Base-by-base conservation (phyloP, 176 grass and related monocot genomes). In the Avena insularis region DNA sequence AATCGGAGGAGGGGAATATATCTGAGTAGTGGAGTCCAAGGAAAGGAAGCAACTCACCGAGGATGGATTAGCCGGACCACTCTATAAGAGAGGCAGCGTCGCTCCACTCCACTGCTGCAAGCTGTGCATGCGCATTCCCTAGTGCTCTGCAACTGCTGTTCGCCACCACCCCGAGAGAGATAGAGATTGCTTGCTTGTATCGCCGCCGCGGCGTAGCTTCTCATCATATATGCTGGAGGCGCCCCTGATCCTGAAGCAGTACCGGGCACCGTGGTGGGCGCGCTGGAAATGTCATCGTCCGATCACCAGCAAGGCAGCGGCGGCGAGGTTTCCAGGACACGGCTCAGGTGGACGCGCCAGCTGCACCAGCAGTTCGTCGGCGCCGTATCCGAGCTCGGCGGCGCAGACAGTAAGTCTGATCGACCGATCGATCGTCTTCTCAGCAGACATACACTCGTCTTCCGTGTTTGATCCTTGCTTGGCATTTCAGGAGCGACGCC, bases 301-400 rank as follows among this genome's bases (percentile, higher is more conserved):
- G 68, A 53, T 40, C 78, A 27, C 29, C 85, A 79, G 71, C 78
- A 77, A 3, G 54, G 49, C 40, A 25, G 20, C 75, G 87, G 56
- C 21, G 88, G 75, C 40, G 40, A 43, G 40, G 40, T 43, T 43
- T 43, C 92, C 53, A 90, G 94, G 79, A 51, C 91, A 12, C 79
- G 96, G 51, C 93, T 98, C 69, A 88, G 89, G 84, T 98, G 96
- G 96, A 95, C 93, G 10, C 63, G 80, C 38, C 84, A 95, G 88
- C 93, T 98, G 38, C 96, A 98, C 71, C 78, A 80, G 43, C 86
- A 79, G 47, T 95, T 98, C 87, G 57, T 91, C 67, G 80, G 86
- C 75, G 93, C 93, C 2, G 90, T 98, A 14, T 65, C 91, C 64
- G 86, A 91, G 82, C 93, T 94, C 31, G 96, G 96, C 49, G 96